Conservation (phyloP, 1,284 basidiomycete species). For the Boletus sp. region DNA sequence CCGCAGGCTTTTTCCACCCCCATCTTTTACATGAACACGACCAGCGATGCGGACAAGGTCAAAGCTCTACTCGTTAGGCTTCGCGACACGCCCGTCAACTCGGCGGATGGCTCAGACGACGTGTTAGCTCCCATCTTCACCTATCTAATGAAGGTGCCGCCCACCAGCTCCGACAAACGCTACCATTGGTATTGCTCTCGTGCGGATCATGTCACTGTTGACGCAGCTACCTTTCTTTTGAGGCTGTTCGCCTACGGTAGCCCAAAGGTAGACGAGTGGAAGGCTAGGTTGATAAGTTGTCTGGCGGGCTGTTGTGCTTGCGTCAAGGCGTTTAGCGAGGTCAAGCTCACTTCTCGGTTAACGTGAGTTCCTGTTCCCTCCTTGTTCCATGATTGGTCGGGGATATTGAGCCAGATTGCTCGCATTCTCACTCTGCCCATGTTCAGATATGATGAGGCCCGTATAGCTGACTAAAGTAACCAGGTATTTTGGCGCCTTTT, state of each 20-base stretch:
- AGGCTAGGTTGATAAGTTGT: slow-evolving; percentile 50
- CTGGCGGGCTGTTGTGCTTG: slow-evolving; percentile 64
- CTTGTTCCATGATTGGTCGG: neutral
- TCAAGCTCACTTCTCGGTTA: slow-evolving; percentile 55
- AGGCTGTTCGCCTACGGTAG: slow-evolving; percentile 76
- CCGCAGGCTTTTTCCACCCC: neutral
- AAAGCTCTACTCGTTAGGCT: slow-evolving; percentile 45
- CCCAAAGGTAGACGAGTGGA: slow-evolving; percentile 59
- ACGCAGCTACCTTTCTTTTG: slow-evolving; percentile 73
- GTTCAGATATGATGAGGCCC: slow-evolving; percentile 1
- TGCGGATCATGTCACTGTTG: slow-evolving; percentile 48
- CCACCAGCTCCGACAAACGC: slow-evolving; percentile 36
- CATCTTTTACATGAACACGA: slow-evolving; percentile 28
- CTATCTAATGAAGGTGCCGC: slow-evolving; percentile 49
- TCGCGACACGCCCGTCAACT: slow-evolving; percentile 54
- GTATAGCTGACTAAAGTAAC: slow-evolving; percentile 21
- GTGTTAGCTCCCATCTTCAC: slow-evolving; percentile 52
- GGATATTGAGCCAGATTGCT: slow-evolving; percentile 7
- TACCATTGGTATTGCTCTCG: slow-evolving; percentile 72
- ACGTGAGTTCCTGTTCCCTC: slow-evolving; percentile 53
- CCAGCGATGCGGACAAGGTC: slow-evolving; percentile 34
- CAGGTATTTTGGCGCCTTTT: slow-evolving; percentile 68
- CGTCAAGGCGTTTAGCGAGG: slow-evolving; percentile 59
- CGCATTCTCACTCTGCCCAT: slow-evolving; percentile 11
- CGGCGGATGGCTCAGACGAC: slow-evolving; percentile 43